Evolutionary conservation across 768 basidiomycete genomes (phyloP), one percentile per base, ranked within the genome.

Genomic region (Boletus patriciae): DNA sequence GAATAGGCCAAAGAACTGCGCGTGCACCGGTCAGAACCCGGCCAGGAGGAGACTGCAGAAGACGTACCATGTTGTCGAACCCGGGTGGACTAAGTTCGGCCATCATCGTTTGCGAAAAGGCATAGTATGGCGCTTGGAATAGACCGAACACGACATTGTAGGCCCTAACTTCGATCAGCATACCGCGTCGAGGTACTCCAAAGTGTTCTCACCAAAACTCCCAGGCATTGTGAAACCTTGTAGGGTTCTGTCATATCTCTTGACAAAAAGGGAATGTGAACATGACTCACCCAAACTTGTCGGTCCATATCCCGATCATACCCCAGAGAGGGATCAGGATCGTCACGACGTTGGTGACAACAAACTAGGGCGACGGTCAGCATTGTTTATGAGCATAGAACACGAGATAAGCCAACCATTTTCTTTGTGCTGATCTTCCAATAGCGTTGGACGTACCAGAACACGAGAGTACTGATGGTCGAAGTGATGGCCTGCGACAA

Each of bases 91-190:
- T 85, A 12, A 95, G 81, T 70, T 94, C 92, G 1, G 89, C 88
- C 89, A 92, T 92, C 87, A 90, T 88, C 0, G 88, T 91, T 67
- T 90, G 86, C 4, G 90, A 84, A 67, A 88, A 91, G 1, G 92
- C 89, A 66, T 90, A 94, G 73, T 92, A 94, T 0, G 92, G 92
- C 1, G 88, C 88, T 74, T 92, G 88, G 78, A 91, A 91, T 10
- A 92, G 71, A 13, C 90, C 90, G 62, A 87, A 90, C 3, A 92
- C 71, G 47, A 90, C 77, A 56, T 91, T 92, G 73, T 92, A 93
- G 6, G 83, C 84, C 86, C 87, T 88, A 57, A 23, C 40, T 40
- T 48, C 2, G 43, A 41, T 56, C 29, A 59, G 60, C 13, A 31
- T 37, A 23, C 18, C 2, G 5, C 2, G 1, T 25, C 18, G 7